Percentiles rank a stretch among this genome's conserved stretches.
phyloP scores from a whole-genome alignment of 768 basidiomycete species.

The Lactarius deliciosus region DNA sequence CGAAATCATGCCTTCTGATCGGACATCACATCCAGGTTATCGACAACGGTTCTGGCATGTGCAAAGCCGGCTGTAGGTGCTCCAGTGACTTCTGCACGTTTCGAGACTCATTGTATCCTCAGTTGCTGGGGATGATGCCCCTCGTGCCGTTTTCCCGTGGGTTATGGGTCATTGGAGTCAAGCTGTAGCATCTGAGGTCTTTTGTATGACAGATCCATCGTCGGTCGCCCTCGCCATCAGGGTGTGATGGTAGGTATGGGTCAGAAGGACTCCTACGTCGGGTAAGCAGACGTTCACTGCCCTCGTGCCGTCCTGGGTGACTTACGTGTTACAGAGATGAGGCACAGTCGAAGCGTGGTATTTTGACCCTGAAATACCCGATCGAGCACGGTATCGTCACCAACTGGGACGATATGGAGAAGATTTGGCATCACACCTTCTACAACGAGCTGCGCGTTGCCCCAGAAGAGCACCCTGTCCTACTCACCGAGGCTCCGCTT shows the following conservation, averaged over 20 bases:
- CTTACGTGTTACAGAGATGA: constrained; percentile 59
- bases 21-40: constrained; percentile 55
- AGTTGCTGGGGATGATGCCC: constrained; percentile 84
- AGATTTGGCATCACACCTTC: constrained; percentile 98
- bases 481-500: constrained; percentile 70
- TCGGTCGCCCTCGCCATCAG: constrained; percentile 91
- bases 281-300: constrained; percentile 48
- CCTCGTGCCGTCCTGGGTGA: constrained; percentile 16
- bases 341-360: constrained; percentile 93
- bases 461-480: constrained; percentile 72
- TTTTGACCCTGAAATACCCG: constrained; percentile 89
- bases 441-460: constrained; percentile 81
- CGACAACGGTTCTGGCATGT: constrained; percentile 98
- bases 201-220: constrained; percentile 64
- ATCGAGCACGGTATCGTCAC: constrained; percentile 94
- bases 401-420: constrained; percentile 99
- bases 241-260: constrained; percentile 98
- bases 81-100: constrained; percentile 25
- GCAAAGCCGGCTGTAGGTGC: constrained; percentile 96
- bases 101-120: constrained; percentile 76
- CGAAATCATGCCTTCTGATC: constrained; percentile 11
- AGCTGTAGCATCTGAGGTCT: constrained; percentile 13
- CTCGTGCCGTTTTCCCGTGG: constrained; percentile 93
- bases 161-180: constrained; percentile 36
- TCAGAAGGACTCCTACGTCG: constrained; percentile 95